phyloP scores from a whole-genome alignment of 2,329 filamentous ascomycete genomes.

The Pezicula radicicola region DNA sequence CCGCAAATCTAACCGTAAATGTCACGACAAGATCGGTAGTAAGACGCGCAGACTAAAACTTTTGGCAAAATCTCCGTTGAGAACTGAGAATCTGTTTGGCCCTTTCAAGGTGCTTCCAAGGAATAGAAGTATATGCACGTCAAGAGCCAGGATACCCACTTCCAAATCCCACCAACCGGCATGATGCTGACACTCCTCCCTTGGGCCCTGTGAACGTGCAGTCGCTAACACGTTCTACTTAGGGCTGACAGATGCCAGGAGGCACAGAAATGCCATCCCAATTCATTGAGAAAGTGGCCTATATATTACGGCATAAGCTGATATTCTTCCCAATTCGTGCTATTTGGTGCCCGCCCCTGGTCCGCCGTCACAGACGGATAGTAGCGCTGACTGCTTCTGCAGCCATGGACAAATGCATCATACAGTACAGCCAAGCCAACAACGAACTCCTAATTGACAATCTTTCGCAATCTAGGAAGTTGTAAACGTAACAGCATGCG shows the following conservation, averaged over 20 bases:
- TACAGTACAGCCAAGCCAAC: neutral
- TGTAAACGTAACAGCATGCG: neutral
- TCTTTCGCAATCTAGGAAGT: neutral
- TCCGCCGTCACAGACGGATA: neutral
- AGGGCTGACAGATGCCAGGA: neutral
- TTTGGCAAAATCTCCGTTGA: no score
- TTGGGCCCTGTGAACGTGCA: neutral
- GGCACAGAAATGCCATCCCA: neutral
- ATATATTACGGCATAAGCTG: neutral
- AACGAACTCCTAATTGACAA: neutral
- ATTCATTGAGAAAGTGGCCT: neutral
- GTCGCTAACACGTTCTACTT: neutral
- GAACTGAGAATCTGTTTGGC: no score
- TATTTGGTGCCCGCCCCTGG: neutral
- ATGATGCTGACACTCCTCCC: neutral
- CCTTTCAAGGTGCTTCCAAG: neutral
- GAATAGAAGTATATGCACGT: neutral
- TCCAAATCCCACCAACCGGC: neutral
- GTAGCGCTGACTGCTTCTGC: neutral
- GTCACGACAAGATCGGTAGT: no score
- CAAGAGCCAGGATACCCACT: neutral
- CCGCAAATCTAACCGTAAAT: no score
- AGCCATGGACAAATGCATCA: neutral
- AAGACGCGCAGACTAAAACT: no score
- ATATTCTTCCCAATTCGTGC: neutral